These are phyloP conservation scores for Phytopythium montanum DNA, from an alignment of 352 stramenopile species.

Conservation along the genomic window DNA sequence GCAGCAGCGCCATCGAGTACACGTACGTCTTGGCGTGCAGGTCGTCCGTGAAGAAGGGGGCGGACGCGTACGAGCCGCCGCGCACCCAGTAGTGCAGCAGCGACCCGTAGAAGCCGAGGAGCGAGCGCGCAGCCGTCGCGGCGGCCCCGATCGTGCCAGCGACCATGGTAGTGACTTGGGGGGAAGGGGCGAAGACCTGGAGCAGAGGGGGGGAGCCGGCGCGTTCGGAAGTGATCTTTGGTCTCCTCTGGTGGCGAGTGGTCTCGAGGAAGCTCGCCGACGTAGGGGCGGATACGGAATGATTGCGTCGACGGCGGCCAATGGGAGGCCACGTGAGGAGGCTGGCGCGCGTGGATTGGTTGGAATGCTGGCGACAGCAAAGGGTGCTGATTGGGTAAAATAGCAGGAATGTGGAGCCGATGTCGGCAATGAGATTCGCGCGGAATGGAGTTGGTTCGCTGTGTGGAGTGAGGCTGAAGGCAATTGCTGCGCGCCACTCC, in stretches of 20 bases:
- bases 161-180: conserved; percentile 16
- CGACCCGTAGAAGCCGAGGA: conserved; percentile 77
- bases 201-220: neutral
- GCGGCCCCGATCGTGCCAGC: conserved; percentile 23
- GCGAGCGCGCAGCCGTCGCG: conserved; percentile 23
- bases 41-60: conserved; percentile 74
- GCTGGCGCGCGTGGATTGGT: neutral
- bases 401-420: neutral
- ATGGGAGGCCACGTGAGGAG: neutral
- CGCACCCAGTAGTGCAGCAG: conserved; percentile 79
- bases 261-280: neutral
- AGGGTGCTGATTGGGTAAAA: neutral
- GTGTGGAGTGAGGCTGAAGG: too few species aligned
- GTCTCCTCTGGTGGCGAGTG: neutral
- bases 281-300: neutral
- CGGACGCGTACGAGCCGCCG: conserved; percentile 66
- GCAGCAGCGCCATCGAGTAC: conserved; percentile 93
- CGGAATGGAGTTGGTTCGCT: neutral
- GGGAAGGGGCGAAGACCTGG: neutral
- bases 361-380: neutral
- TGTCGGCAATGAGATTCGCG: neutral
- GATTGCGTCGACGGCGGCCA: neutral
- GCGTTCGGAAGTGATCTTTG: conserved; percentile 8
- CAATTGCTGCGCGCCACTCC: too few species aligned
- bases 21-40: conserved; percentile 91